Base-by-base conservation (phyloP, 768 basidiomycete genomes). In the Leccinum truebloodii region DNA sequence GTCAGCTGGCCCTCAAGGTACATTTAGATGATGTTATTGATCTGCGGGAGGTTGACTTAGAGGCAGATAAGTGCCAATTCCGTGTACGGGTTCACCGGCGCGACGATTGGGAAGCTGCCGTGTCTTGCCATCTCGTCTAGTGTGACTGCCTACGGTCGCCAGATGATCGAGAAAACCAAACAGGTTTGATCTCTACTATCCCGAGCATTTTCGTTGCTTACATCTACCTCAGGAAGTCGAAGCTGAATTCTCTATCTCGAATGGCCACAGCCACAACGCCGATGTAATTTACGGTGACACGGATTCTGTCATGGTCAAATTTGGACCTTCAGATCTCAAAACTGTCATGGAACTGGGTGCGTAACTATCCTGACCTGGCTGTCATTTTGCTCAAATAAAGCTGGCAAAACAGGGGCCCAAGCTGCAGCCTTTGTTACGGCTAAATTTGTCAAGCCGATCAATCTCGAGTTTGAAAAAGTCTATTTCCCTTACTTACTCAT, bases 101-200 rank as follows among this genome's bases (percentile, higher is more conserved):
- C 97, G 0, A 98, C 97, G 0, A 83, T 98, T 64, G 97, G 97
- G 58, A 98, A 98, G 75, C 79, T 99, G 16, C 95, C 97, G 4
- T 99, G 97, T 79, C 80, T 98, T 46, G 78, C 94, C 10, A 99
- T 99, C 63, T 98, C 97, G 14, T 98, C 95, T 2, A 95, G 93
- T 76, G 85, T 87, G 46, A 99, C 97, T 1, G 86, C 97, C 0
- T 99, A 97, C 74, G 97, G 97, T 67, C 93, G 97, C 59, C 90
- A 97, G 74, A 99, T 99, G 97, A 98, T 99, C 62, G 96, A 98
- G 74, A 88, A 86, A 72, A 99, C 97, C 2, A 98, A 95, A 73
- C 83, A 89, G 78, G 92, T 89, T 41, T 5, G 80, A 20, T 20
- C 18, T 51, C 4, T 49, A 46, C 13, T 54, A 14, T 48, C 4